Evolutionary conservation across 148 eudicot genomes (phyloP).

Genomic region (Camellia japonica): DNA sequence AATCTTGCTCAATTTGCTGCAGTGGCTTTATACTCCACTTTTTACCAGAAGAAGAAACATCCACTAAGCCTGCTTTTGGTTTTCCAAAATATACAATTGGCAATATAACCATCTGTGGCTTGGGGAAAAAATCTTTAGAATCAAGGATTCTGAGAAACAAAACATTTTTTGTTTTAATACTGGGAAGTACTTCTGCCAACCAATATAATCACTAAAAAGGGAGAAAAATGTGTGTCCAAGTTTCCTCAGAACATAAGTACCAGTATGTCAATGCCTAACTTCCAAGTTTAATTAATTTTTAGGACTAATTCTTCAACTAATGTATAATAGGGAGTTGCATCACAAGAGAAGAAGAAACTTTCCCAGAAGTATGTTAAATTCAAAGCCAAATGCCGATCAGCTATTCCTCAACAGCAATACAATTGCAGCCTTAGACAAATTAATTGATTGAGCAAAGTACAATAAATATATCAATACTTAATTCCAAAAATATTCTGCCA

Average conservation of each 20-base stretch:
- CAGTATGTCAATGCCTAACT: no score
- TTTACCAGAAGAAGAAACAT: background rate
- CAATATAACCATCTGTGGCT: background rate
- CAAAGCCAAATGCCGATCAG: background rate
- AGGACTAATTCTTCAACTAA: no score
- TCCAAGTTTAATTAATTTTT: no score
- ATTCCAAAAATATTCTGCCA: background rate
- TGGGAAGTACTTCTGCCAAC: background rate
- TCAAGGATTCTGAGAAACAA: background rate
- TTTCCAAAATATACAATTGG: background rate
- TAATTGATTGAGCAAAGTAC: background rate
- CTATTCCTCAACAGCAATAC: background rate
- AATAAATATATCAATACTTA: background rate
- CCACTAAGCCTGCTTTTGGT: background rate
- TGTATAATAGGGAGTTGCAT: no score
- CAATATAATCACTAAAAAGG: background rate
- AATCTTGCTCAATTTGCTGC: background rate
- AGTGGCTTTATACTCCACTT: background rate
- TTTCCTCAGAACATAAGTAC: background rate
- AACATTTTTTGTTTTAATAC: background rate
- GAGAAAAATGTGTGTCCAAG: background rate
- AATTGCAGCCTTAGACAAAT: background rate
- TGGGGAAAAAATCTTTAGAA: background rate
- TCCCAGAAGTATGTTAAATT: background rate
- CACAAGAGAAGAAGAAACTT: background rate